Evolutionary conservation across 768 basidiomycete genomes (phyloP).

Genomic region (Rubroboletus satanas): DNA sequence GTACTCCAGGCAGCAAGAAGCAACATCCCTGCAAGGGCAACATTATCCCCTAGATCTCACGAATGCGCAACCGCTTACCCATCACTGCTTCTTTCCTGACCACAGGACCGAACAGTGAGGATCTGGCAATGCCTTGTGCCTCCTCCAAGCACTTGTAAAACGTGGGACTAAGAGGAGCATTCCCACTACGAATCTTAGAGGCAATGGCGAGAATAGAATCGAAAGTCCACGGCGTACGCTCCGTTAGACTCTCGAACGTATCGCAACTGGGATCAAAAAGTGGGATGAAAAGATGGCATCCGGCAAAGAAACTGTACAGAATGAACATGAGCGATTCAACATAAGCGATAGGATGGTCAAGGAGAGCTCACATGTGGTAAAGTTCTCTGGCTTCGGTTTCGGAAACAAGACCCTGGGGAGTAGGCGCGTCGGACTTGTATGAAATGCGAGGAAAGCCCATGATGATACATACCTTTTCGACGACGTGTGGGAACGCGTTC

Average conservation of each 20-base stretch:
- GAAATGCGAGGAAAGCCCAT: background rate
- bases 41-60: background rate
- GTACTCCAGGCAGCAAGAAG: constrained; percentile 91
- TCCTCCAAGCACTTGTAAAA: constrained; percentile 93
- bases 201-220: constrained; percentile 92
- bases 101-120: constrained; percentile 89
- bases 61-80: constrained; percentile 44
- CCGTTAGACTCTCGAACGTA: constrained; percentile 87
- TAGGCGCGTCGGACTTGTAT: background rate
- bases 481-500: constrained; percentile 85
- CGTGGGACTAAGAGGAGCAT: constrained; percentile 76
- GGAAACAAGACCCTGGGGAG: constrained; percentile 69
- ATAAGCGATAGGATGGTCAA: constrained; percentile 8
- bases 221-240: constrained; percentile 93
- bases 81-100: constrained; percentile 94
- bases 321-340: constrained; percentile 7
- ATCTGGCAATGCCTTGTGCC: constrained; percentile 92
- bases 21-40: constrained; percentile 64
- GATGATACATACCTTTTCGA: constrained; percentile 61
- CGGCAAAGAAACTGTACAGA: constrained; percentile 79
- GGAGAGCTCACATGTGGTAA: constrained; percentile 72
- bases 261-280: constrained; percentile 92
- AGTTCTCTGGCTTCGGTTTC: constrained; percentile 87
- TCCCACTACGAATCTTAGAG: constrained; percentile 87
- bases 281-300: constrained; percentile 95